A percentile compares a stretch with the other conserved stretches of the same genome.
phyloP scores from a whole-genome alignment of 2,329 filamentous ascomycete species.

The Phaeomoniella chlamydospora region DNA sequence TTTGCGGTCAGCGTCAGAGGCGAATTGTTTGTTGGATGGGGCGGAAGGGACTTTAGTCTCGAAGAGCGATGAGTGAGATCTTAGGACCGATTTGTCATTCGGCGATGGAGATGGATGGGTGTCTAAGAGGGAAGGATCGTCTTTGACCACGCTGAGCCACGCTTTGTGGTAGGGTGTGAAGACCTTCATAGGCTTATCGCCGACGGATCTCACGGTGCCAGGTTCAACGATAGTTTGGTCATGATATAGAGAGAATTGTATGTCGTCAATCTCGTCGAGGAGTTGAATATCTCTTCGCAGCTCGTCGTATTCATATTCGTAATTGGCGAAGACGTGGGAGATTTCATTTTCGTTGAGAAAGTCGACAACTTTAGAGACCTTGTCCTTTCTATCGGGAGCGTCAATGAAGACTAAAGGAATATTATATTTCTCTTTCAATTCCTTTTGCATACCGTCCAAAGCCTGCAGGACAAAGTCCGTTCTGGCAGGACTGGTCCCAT shows the following conservation, averaged over 20 bases:
- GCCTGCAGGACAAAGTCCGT: constrained; percentile 33
- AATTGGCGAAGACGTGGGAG: constrained; percentile 33
- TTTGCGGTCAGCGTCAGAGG: constrained; percentile 15
- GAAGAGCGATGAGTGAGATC: constrained; percentile 19
- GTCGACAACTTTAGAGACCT: constrained; percentile 23
- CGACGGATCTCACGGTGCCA: constrained; percentile 24
- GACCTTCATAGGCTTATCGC: constrained; percentile 33
- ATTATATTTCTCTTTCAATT: constrained; percentile 30
- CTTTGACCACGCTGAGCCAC: constrained; percentile 29
- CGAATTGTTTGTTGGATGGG: constrained; percentile 17
- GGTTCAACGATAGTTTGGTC: constrained; percentile 36
- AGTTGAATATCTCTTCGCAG: constrained; percentile 29
- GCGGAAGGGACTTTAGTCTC: constrained; percentile 13
- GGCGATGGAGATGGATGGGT: constrained; percentile 26
- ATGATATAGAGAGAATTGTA: constrained; percentile 28
- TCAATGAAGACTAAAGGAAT: constrained; percentile 33
- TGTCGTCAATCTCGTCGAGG: constrained; percentile 18
- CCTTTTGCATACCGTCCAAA: constrained; percentile 27
- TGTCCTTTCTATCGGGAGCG: constrained; percentile 25
- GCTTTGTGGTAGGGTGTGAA: constrained; percentile 35
- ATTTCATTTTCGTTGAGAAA: constrained; percentile 29
- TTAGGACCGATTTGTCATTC: constrained; percentile 18
- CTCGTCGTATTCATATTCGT: constrained; percentile 31
- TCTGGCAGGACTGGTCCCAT: constrained; percentile 33
- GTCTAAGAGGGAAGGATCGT: constrained; percentile 27